Percentiles rank a stretch among this genome's conserved stretches.
Evolutionary conservation across 73 alveolate genomes (phyloP).

Genomic region (Tetrahymena elliotti): DNA sequence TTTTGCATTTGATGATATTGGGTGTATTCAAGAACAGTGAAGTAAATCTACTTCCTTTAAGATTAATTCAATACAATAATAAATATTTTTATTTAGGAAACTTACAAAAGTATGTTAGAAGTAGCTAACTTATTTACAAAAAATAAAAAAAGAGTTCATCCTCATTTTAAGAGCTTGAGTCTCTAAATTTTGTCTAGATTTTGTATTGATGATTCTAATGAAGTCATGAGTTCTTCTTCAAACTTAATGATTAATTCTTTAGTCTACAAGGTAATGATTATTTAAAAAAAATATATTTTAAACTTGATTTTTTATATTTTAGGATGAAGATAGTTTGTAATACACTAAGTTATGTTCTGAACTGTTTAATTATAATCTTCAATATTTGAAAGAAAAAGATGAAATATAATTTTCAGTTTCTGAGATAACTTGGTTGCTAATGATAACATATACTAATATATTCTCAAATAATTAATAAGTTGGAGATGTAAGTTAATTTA

Average conservation of each 20-base stretch:
- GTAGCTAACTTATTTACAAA: slow-evolving; percentile 24
- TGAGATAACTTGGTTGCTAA: background rate
- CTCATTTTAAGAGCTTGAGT: slow-evolving; percentile 6
- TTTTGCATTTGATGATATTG: background rate
- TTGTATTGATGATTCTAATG: slow-evolving; percentile 32
- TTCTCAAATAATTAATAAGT: background rate
- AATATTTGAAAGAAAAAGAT: background rate
- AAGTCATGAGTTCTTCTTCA: slow-evolving; percentile 37
- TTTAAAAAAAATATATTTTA: background rate
- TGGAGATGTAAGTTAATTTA: background rate
- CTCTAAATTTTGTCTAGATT: background rate
- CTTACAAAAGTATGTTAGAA: slow-evolving; percentile 13
- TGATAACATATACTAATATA: background rate
- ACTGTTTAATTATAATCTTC: background rate
- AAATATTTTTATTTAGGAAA: background rate
- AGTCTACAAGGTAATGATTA: background rate
- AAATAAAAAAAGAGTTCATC: slow-evolving; percentile 6
- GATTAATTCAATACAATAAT: too few relatives aligned
- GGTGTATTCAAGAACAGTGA: background rate
- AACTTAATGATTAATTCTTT: slow-evolving; percentile 10
- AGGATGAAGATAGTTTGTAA: background rate
- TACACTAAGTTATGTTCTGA: background rate
- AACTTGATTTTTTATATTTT: background rate
- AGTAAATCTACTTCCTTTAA: background rate
- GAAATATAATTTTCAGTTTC: background rate